Evolutionary conservation across 2,329 filamentous ascomycete genomes (phyloP), one percentile per base, ranked within the genome.

Genomic region (Boeremia lycopersici): DNA sequence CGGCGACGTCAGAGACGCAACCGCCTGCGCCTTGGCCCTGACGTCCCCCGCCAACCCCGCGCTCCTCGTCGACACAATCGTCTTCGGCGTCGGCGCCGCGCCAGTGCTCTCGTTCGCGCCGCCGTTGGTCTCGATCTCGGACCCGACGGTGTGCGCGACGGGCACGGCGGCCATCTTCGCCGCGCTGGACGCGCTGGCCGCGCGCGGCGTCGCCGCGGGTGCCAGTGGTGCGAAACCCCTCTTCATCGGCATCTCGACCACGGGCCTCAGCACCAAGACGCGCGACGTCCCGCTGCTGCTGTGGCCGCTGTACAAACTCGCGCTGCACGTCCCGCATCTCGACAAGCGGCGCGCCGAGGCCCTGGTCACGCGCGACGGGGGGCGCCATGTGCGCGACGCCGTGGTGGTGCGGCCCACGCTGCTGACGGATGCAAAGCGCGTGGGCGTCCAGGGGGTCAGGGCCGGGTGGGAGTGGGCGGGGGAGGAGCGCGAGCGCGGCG

Each of bases 61-160:
- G 3, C 8, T 56, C 46, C 65, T 73, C 1, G 79, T 79, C 25
- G 75, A 78, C 57, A 69, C 73, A 8, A 78, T 84, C 50, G 58
- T 82, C 41, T 76, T 72, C 28, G 82, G 81, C 13, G 74, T 85
- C 30, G 82, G 82, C 51, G 69, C 67, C 23, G 61, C 65, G 13
- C 71, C 72, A 0, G 45, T 49, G 17, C 39, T 75, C 12, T 61
- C 72, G 48, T 53, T 53, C 45, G 60, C 64, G 35, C 52, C 31
- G 6, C 57, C 54, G 5, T 76, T 75, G 2, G 43, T 77, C n/a
- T 64, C 61, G 2, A 47, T 76, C 0, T 54, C 62, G 9, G 72
- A 79, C 40, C 63, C 70, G 3, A 64, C 56, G 1, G 60, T 79
- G 39, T 78, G 76, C 59, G 65, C 68, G 26, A 62, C 64, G 17